Evolutionary conservation across 176 grass and related monocot species (phyloP), one percentile per base, ranked within the genome.

Genomic region (Avena atlantica): DNA sequence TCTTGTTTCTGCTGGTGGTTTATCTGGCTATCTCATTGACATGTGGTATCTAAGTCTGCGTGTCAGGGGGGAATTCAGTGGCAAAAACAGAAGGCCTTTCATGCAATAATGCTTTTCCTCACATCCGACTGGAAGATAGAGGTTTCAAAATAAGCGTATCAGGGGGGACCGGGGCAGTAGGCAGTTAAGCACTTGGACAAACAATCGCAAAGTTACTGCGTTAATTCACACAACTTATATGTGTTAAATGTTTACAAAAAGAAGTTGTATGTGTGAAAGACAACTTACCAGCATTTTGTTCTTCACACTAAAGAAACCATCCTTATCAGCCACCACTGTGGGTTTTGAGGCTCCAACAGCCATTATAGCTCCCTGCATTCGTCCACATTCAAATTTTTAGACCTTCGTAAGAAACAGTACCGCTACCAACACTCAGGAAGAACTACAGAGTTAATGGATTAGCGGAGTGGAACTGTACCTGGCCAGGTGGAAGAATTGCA

Each of bases 401-500:
- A 52, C 55, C 29, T 58, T 31, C 4, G 40, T 14, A 74, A 75
- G 23, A 13, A 59, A 89, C 31, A 3, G 2, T 12, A 83, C 19
- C 11, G 77, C 45, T 9, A 83, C 15, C 17, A 83, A 60, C 0
- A 66, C 57, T 59, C 47, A 9, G 13, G 36, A 61, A 20, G 23
- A 65, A 85, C 15, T 78, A 24, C 17, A 70, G 12, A 62, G 40
- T 4, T 77, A 69, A 8, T 68, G 48, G 58, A 24, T 17, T 24
- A 78, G 20, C 12, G 12, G 82, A 83, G 53, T 58, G 50, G 79
- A 89, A 85, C 34, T 64, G 24, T 55, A 99, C 94, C 97, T 99
- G 94, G 51, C 97, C 94, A 90, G 97, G 94, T 64, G 97, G 97
- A 96, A 99, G 97, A 76, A 99, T 99, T 20, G 97, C 97, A 87